Conservation (phyloP, 257 asterid species). For the Przewalskia tangutica region DNA sequence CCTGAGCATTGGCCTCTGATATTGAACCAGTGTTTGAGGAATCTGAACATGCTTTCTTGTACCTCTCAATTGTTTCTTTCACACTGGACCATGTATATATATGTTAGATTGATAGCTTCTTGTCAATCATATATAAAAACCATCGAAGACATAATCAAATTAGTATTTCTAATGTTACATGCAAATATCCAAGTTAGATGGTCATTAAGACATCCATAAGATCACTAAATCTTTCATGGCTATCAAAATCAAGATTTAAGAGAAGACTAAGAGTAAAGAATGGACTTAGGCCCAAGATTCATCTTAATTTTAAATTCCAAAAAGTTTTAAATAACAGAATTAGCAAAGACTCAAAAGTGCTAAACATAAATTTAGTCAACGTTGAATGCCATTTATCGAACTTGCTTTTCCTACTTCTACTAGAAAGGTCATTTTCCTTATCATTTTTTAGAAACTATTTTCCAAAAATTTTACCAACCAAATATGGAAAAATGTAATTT, state of each 20-base stretch:
- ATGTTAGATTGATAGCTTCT: background rate
- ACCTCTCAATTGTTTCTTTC: conserved; percentile 83
- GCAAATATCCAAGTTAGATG: background rate
- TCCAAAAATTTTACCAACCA: no score
- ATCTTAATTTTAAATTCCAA: no score
- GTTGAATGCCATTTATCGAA: no score
- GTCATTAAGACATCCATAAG: background rate
- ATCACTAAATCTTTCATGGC: background rate
- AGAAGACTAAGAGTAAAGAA: background rate
- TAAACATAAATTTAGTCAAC: no score
- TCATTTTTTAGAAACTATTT: no score
- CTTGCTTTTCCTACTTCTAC: no score
- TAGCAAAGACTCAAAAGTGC: no score
- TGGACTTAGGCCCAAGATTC: no score
- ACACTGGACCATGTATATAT: conserved; percentile 40
- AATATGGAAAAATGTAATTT: no score
- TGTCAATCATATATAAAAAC: background rate
- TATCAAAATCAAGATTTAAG: background rate
- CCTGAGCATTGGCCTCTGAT: conserved; percentile 94
- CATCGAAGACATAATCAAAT: background rate
- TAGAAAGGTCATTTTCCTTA: no score
- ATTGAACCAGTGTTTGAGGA: conserved; percentile 53
- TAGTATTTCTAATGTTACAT: background rate
- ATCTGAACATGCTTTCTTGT: conserved; percentile 87
- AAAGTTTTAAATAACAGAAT: no score